Percentiles rank a stretch among this genome's conserved stretches.
These are phyloP conservation scores for Coelastrella sp. DNA, from an alignment of 139 green algal species.

Conservation along the genomic window DNA sequence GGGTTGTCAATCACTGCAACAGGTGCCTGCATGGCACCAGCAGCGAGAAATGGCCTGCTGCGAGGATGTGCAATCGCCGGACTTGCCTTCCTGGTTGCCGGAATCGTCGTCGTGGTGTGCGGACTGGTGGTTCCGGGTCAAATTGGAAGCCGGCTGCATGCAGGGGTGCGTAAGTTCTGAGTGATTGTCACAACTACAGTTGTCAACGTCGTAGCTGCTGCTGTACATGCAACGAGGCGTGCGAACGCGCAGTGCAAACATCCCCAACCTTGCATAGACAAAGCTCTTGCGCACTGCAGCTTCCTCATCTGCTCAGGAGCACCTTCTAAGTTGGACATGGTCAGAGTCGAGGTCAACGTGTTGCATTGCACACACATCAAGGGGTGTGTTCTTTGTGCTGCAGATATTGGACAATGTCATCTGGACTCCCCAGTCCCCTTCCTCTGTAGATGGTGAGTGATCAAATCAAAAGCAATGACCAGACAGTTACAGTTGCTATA, in stretches of 20 bases:
- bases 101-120: neutral
- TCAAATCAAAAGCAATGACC: too few relatives aligned
- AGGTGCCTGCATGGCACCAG: neutral
- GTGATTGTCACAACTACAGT: neutral
- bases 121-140: neutral
- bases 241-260: neutral
- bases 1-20: too few relatives aligned
- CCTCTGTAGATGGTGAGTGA: constrained; percentile 26
- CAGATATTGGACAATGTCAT: constrained; percentile 33
- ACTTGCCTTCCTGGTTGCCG: neutral
- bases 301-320: too few relatives aligned
- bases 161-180: neutral
- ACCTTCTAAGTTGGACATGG: too few relatives aligned
- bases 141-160: constrained; percentile 7
- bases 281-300: too few relatives aligned
- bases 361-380: too few relatives aligned
- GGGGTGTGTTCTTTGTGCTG: too few relatives aligned
- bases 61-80: neutral
- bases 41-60: neutral
- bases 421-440: constrained; percentile 30
- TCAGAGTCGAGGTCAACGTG: too few relatives aligned
- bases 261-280: neutral
- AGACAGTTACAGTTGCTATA: too few relatives aligned
- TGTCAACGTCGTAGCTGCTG: neutral
- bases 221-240: neutral